Evolutionary conservation across 2,329 filamentous ascomycete genomes (phyloP), one percentile per base, ranked within the genome.

Genomic region (Blastomyces silverae): DNA sequence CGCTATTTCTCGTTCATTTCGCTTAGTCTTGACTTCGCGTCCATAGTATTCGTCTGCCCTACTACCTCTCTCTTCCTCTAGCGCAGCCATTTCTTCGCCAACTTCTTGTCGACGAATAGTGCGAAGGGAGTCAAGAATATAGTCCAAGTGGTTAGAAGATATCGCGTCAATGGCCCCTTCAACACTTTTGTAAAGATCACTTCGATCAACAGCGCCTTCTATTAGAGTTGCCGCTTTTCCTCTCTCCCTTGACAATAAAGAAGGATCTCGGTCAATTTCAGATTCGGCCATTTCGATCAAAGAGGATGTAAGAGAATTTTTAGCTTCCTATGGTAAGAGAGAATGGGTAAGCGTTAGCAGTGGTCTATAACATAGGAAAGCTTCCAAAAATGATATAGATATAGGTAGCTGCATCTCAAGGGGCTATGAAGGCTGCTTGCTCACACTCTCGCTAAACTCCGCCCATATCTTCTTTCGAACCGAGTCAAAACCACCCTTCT

Each of bases 401-500:
- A 58, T 37, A 34, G 37, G 22, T 17, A 37, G 17, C 8, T 28
- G 6, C 17, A 11, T 37, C 8, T 17, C n/a, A 34, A 46, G 37
- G 55, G 25, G 34, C 55, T 62, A 15, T 7, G 42, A 5, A 62
- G 59, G 37, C 31, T 25, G 8, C 37, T 20, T 52, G 65, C 80
- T 67, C 79, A 85, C 83, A 66, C 80, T 80, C 62, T 81, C 77
- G 65, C 83, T 81, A 66, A 84, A 87, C 64, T 85, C 81, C 15
- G 83, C 80, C 78, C 85, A 85, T 2, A 85, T 76, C 66, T 83
- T 80, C 73, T 87, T 88, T 65, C 86, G 82, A 64, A 87, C 76
- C 61, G 76, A 78, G 72, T 88, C 86, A 70, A 87, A 88, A 64
- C 85, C 84, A 67, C 86, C 86, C 73, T 86, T 87, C 75, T 87